A percentile compares a stretch with the other conserved stretches of the same genome.
These are phyloP conservation scores for Afroboletus lepidellus DNA, from an alignment of 1,284 basidiomycete genomes.

Conservation along the genomic window DNA sequence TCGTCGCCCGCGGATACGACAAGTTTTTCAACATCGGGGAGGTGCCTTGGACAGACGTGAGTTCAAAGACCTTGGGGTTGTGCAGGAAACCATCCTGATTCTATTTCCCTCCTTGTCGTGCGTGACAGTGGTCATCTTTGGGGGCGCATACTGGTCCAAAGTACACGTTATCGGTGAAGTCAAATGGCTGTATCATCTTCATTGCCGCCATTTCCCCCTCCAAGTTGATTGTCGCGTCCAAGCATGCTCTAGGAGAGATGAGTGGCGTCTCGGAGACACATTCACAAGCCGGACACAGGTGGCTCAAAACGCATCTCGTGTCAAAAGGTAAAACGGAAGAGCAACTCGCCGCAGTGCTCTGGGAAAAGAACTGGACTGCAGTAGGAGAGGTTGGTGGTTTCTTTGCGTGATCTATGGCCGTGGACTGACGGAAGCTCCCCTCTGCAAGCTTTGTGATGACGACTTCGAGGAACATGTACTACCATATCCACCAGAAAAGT, in stretches of 20 bases:
- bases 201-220: conserved; percentile 80
- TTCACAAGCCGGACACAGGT: conserved; percentile 76
- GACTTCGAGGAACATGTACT: conserved; percentile 98
- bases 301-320: conserved; percentile 78
- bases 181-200: conserved; percentile 98
- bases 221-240: conserved; percentile 86
- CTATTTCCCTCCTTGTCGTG: background rate
- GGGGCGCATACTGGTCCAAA: conserved; percentile 72
- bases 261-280: conserved; percentile 52
- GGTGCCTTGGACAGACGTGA: conserved; percentile 89
- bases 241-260: conserved; percentile 78
- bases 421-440: background rate
- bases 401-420: background rate
- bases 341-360: conserved; percentile 75
- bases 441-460: conserved; percentile 87
- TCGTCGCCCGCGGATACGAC: conserved; percentile 93
- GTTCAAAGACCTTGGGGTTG: conserved; percentile 27
- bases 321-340: conserved; percentile 65
- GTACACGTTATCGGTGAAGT: conserved; percentile 91
- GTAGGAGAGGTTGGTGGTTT: conserved; percentile 73
- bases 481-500: conserved; percentile 75
- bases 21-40: conserved; percentile 99
- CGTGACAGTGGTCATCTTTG: conserved; percentile 73
- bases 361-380: conserved; percentile 86
- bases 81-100: background rate